Evolutionary conservation across 2,329 filamentous ascomycete genomes (phyloP), one percentile per base, ranked within the genome.

Genomic region (Epichloe sylvatica): DNA sequence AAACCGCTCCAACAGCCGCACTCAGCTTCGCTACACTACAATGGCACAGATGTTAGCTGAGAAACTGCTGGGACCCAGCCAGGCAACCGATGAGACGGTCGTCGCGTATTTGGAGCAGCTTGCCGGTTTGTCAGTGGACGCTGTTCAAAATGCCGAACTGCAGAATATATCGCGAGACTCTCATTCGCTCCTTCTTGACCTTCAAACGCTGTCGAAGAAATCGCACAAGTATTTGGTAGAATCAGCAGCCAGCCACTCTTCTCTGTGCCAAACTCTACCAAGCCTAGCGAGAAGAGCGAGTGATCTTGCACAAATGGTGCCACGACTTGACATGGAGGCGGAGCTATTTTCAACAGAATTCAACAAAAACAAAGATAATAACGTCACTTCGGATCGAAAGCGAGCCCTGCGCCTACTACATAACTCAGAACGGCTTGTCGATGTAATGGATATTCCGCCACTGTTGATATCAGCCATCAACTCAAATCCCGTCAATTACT

Each of bases 381-480:
- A 81, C 46, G 73, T 87, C 0, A 73, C 96, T 30, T 81, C 82
- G 46, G 72, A 83, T 25, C 79, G 92, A 56, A 86, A 86, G 59
- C 83, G 84, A 61, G 85, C 87, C 0, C 77, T 96, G 60, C 75
- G 94, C 21, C 73, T 97, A 15, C 80, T 87, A 17, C 78, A 86
- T 45, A 97, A 96, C 63, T 83, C 91, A 30, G 91, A 96, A 64
- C 81, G 91, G 49, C 75, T 97, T 3, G 84, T 89, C 33, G 90
- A 96, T 63, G 83, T 97, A 34, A 79, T 98, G 52, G 91, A 97
- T 60, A 76, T 98, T 33, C 92, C 92, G 0, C 81, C 84, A 0
- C 71, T 97, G 35, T 77, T 98, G 13, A 84, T 86, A 12, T 89
- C 90, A 2, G 83, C 90, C 43, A 83, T 90, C 50, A 77, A 77